Conservation (phyloP, 768 basidiomycete species). For the Serendipita indica region DNA sequence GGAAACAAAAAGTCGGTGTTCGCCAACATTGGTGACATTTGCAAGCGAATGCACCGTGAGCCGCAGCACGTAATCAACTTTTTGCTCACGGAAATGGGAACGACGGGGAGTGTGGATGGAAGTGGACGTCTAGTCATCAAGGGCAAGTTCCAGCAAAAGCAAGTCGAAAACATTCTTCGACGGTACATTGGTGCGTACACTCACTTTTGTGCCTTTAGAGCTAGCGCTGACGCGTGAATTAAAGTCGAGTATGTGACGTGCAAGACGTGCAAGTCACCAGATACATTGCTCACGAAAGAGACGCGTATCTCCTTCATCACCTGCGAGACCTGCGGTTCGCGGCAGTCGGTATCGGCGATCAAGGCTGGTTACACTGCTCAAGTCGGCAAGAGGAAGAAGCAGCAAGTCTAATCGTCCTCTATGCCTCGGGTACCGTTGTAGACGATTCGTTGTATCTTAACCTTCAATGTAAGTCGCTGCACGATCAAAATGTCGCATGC, state of each 20-base stretch:
- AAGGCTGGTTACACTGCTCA: conserved; percentile 99
- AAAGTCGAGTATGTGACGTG: conserved; percentile 96
- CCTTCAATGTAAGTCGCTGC: no score
- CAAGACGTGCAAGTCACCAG: conserved; percentile 98
- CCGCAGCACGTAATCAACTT: conserved; percentile 97
- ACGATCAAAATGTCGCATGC: no score
- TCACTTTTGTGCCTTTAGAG: neutral
- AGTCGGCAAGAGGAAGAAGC: conserved; percentile 35
- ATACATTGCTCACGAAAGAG: conserved; percentile 92
- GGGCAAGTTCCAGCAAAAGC: conserved; percentile 96
- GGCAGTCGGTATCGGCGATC: conserved; percentile 88
- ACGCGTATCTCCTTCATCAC: conserved; percentile 98
- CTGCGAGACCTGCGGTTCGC: conserved; percentile 79
- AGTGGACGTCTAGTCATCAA: conserved; percentile 87
- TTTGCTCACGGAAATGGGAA: conserved; percentile 96
- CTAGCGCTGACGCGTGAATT: neutral
- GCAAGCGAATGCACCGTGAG: conserved; percentile 94
- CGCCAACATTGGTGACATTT: conserved; percentile 92
- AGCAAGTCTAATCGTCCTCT: conserved; percentile 3
- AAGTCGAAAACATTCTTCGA: conserved; percentile 90
- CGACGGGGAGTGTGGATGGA: conserved; percentile 89
- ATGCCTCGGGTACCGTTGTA: no score
- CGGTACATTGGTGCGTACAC: conserved; percentile 76
- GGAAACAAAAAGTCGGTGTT: conserved; percentile 97
- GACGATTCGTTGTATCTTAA: no score